Conservation (phyloP, 805 yeast species). For the Saccharomycopsis oosterbeekiorum region DNA sequence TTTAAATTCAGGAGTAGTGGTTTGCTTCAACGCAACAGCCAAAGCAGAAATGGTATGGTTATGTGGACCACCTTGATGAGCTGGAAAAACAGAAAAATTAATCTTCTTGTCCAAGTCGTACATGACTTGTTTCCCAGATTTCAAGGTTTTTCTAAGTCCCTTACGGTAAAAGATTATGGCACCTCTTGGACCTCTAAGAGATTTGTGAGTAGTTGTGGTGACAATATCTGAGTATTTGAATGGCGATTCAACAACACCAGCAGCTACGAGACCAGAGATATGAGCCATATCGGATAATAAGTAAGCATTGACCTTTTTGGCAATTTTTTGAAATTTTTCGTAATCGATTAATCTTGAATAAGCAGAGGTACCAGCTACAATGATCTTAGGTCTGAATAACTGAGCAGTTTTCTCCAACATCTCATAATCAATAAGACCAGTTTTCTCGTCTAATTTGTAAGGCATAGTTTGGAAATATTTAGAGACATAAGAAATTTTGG, state of each 20-base stretch:
- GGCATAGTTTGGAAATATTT: constrained; percentile 99
- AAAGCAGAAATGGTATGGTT: constrained; percentile 97
- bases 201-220: constrained; percentile 97
- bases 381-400: constrained; percentile 88
- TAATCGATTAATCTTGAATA: constrained; percentile 95
- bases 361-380: constrained; percentile 98
- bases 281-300: constrained; percentile 97
- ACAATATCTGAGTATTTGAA: constrained; percentile 96
- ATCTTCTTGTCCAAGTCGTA: constrained; percentile 92
- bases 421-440: constrained; percentile 95
- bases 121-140: constrained; percentile 83
- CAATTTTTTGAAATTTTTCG: constrained; percentile 92
- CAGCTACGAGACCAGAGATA: constrained; percentile 90
- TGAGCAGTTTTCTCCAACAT: constrained; percentile 84
- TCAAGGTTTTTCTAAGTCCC: constrained; percentile 78
- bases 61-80: constrained; percentile 99
- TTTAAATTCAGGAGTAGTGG: constrained; percentile 80
- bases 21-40: constrained; percentile 95
- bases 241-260: constrained; percentile 93
- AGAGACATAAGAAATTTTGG: constrained; percentile 88
- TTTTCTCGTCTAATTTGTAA: constrained; percentile 81
- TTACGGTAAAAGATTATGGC: constrained; percentile 98
- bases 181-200: constrained; percentile 98
- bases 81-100: constrained; percentile 98
- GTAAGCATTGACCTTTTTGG: constrained; percentile 96